Percentiles rank a stretch among this genome's conserved stretches.
phyloP scores from a whole-genome alignment of 2,329 filamentous ascomycete species.

The Capronia coronata region DNA sequence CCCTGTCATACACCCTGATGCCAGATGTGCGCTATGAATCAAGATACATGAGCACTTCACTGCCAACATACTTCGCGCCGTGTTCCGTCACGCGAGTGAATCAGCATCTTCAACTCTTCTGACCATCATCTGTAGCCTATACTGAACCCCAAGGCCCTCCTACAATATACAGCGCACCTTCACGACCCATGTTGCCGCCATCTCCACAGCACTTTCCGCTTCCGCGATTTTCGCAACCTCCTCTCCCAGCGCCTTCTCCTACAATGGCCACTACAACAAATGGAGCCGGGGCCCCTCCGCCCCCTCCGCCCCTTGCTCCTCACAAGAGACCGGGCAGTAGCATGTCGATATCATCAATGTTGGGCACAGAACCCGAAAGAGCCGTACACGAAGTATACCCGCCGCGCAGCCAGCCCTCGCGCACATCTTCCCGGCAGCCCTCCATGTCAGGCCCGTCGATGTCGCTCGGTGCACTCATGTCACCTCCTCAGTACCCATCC shows the following conservation, averaged over 20 bases:
- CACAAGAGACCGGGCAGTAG: conserved; percentile 50
- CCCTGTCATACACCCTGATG: not conserved
- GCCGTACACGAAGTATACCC: conserved; percentile 39
- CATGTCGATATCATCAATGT: conserved; percentile 70
- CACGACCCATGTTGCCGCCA: conserved; percentile 24
- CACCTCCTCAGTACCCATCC: conserved; percentile 37
- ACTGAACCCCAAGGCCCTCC: conserved; percentile 20
- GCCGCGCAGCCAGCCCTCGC: conserved; percentile 38
- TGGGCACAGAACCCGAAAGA: conserved; percentile 50
- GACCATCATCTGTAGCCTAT: conserved; percentile 19
- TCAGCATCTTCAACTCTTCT: conserved; percentile 4
- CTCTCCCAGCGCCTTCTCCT: conserved; percentile 15
- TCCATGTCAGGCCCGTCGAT: conserved; percentile 33
- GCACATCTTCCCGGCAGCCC: conserved; percentile 20
- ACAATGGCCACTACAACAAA: conserved; percentile 5
- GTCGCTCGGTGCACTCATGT: conserved; percentile 38
- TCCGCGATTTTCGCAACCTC: conserved; percentile 20
- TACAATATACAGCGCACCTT: conserved; percentile 23
- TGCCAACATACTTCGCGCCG: not conserved
- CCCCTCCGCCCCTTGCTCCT: no score
- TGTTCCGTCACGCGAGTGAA: not conserved
- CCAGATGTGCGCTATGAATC: not conserved
- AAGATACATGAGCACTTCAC: not conserved
- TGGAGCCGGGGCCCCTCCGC: conserved; percentile 2
- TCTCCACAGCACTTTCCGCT: conserved; percentile 24